These are phyloP conservation scores for Vitellaria paradoxa DNA, from an alignment of 179 eudicot species.

Conservation along the genomic window DNA sequence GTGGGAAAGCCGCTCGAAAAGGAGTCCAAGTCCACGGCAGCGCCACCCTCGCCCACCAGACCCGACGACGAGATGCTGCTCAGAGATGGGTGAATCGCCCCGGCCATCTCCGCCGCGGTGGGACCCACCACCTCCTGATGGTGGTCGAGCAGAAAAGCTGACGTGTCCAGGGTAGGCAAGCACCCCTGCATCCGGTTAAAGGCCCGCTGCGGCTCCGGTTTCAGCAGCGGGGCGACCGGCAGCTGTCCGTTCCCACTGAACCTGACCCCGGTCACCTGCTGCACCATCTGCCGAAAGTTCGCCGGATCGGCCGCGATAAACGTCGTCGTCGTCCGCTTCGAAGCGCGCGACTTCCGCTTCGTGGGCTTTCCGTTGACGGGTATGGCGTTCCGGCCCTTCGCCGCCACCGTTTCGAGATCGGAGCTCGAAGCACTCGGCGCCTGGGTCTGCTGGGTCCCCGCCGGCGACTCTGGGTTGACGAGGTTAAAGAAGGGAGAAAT, in stretches of 20 bases:
- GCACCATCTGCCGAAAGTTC: slow-evolving; percentile 86
- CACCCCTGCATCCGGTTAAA: slow-evolving; percentile 25
- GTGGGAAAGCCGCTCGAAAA: slow-evolving; percentile 61
- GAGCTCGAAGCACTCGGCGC: slow-evolving; percentile 29
- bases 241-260: slow-evolving; percentile 23
- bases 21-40: slow-evolving; percentile 49
- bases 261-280: slow-evolving; percentile 74
- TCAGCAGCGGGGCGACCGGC: slow-evolving; percentile 32
- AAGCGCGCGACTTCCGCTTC: slow-evolving; percentile 64
- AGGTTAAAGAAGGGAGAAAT: slow-evolving; percentile 6
- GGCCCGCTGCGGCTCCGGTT: slow-evolving; percentile 54
- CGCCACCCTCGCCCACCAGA: slow-evolving; percentile 30
- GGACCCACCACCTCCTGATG: slow-evolving; percentile 27
- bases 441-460: background rate
- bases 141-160: slow-evolving; percentile 54
- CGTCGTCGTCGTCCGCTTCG: slow-evolving; percentile 64
- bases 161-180: slow-evolving; percentile 73
- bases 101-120: background rate
- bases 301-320: slow-evolving; percentile 70
- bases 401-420: slow-evolving; percentile 12
- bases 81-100: background rate
- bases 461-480: background rate
- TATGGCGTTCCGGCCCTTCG: slow-evolving; percentile 3
- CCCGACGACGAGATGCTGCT: background rate
- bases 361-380: slow-evolving; percentile 30